phyloP scores from a whole-genome alignment of 495 filamentous ascomycete genomes.

The Lentithecium fluviatile region DNA sequence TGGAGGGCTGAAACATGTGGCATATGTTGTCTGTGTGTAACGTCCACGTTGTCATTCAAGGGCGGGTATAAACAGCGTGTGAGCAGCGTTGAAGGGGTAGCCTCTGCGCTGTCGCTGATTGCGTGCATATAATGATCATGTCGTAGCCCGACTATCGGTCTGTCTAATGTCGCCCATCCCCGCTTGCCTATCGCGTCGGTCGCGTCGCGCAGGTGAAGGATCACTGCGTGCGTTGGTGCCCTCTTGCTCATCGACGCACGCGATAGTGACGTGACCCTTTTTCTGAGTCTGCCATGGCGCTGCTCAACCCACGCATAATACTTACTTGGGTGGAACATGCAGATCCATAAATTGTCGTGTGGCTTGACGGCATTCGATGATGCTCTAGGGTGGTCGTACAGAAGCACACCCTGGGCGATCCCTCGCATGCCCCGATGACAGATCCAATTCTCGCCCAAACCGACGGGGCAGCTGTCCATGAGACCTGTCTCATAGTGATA shows the following conservation, averaged over 20 bases:
- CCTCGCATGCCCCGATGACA: constrained; percentile 2
- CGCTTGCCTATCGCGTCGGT: constrained; percentile 4
- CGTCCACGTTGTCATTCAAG: constrained; percentile 5
- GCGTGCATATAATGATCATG: constrained; percentile 26
- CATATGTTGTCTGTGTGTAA: constrained; percentile 13
- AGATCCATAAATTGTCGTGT: background rate
- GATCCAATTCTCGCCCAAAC: background rate
- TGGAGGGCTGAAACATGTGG: constrained; percentile 32
- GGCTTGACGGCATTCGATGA: constrained; percentile 8
- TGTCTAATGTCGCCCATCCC: constrained; percentile 8
- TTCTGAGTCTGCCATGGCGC: background rate
- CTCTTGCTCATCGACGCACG: background rate
- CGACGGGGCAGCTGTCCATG: no score
- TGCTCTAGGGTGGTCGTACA: constrained; percentile 11
- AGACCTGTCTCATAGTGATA: constrained; percentile 19
- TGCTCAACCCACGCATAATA: background rate
- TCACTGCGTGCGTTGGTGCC: constrained; percentile 26
- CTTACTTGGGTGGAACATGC: constrained; percentile 14
- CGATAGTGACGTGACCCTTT: background rate
- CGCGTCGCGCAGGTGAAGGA: constrained; percentile 17
- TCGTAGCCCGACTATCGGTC: constrained; percentile 13
- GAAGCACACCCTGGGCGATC: constrained; percentile 14
- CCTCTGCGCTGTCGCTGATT: constrained; percentile 17
- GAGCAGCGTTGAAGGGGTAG: background rate
- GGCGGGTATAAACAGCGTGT: background rate